Evolutionary conservation across 2,329 filamentous ascomycete species (phyloP).

Genomic region (Aspergillus pseudotamarii): DNA sequence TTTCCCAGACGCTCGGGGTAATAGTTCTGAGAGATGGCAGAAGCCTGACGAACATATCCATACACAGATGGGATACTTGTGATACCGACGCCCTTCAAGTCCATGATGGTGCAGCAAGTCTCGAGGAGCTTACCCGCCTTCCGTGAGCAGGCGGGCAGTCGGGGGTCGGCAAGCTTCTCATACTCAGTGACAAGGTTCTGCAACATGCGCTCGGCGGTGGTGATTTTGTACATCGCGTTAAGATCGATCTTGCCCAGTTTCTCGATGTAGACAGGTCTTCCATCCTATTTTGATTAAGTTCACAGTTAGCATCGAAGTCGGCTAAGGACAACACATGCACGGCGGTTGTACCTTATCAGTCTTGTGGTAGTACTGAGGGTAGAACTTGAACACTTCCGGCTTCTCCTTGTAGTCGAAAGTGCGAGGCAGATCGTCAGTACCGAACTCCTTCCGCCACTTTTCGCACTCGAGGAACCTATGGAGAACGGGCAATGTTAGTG

Average conservation of each 20-base stretch:
- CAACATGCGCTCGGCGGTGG: constrained; percentile 88
- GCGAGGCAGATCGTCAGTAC: constrained; percentile 77
- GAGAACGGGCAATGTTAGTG: constrained; percentile 14
- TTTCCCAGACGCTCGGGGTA: constrained; percentile 96
- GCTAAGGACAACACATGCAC: neutral
- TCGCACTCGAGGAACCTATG: constrained; percentile 86
- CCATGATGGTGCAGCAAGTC: constrained; percentile 98
- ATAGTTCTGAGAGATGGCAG: constrained; percentile 94
- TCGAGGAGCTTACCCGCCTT: constrained; percentile 88
- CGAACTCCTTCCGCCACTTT: constrained; percentile 85
- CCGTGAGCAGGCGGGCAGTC: constrained; percentile 91
- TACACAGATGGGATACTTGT: constrained; percentile 81
- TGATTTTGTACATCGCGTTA: constrained; percentile 88
- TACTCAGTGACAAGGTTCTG: constrained; percentile 97
- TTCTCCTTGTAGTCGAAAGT: constrained; percentile 89
- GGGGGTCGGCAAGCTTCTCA: constrained; percentile 91
- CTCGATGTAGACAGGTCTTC: constrained; percentile 95
- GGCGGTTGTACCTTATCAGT: constrained; percentile 51
- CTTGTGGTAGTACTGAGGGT: constrained; percentile 99
- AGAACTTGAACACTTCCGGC: constrained; percentile 80
- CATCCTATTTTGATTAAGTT: constrained; percentile 65
- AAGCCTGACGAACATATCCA: constrained; percentile 81
- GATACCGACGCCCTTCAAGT: constrained; percentile 90
- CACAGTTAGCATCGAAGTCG: constrained; percentile 11
- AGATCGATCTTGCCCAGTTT: constrained; percentile 93